Evolutionary conservation across 352 stramenopile genomes (phyloP).

Genomic region (Pythium plurisporium): DNA sequence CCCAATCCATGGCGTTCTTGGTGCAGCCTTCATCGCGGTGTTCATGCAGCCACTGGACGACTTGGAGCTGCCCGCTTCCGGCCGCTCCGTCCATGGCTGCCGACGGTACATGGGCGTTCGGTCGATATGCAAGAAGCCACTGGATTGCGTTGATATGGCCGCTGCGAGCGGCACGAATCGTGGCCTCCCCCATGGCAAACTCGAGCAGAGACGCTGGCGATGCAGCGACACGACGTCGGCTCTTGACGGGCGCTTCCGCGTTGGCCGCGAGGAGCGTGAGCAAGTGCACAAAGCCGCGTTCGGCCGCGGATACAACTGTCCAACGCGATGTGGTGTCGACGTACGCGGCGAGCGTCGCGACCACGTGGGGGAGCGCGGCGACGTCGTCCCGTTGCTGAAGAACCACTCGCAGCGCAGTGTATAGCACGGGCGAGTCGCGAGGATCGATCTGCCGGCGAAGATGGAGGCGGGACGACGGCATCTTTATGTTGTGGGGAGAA

Average conservation of each 20-base stretch:
- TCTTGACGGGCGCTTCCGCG: not conserved
- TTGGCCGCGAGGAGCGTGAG: conserved; percentile 29
- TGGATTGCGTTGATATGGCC: conserved; percentile 26
- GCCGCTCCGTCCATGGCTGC: conserved; percentile 31
- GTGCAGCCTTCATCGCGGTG: not conserved
- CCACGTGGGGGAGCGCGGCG: conserved; percentile 26
- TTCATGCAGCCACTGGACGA: not conserved
- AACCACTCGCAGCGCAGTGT: not conserved
- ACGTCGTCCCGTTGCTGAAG: conserved; percentile 15
- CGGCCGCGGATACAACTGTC: conserved; percentile 35
- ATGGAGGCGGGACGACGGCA: too few relatives aligned
- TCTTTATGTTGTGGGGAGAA: too few relatives aligned
- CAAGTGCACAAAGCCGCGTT: conserved; percentile 34
- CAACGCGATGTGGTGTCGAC: conserved; percentile 36
- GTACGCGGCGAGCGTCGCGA: conserved; percentile 25
- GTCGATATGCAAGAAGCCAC: conserved; percentile 27
- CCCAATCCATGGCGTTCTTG: not conserved
- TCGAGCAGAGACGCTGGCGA: conserved; percentile 12
- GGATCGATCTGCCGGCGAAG: too few relatives aligned
- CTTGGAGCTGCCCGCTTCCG: conserved; percentile 30
- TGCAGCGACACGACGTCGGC: conserved; percentile 5
- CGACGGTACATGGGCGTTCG: conserved; percentile 6
- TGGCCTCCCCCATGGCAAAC: conserved; percentile 30
- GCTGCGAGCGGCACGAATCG: conserved; percentile 5
- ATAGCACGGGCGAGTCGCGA: too few relatives aligned